phyloP scores from a whole-genome alignment of 23 red algal genomes.

The Agarophyton chilense region DNA sequence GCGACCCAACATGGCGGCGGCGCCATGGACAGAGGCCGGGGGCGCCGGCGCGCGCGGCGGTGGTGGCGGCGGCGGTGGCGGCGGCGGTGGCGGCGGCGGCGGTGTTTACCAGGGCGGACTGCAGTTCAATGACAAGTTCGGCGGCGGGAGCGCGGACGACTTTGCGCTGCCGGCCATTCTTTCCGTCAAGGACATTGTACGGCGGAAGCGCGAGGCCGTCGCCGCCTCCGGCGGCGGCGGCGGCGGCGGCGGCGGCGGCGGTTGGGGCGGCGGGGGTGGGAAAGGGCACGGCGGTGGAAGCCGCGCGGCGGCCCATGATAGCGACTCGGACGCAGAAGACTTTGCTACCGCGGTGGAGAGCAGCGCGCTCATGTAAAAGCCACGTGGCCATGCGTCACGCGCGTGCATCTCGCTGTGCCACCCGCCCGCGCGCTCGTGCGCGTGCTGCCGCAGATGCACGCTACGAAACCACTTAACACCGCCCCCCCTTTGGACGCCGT shows the following conservation, averaged over 20 bases:
- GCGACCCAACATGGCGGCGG: not conserved
- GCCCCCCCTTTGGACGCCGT: too few relatives aligned
- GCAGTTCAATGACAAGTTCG: conserved; percentile 51
- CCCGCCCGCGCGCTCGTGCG: not conserved
- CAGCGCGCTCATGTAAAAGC: not conserved
- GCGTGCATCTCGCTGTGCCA: conserved; percentile 25
- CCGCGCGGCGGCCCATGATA: not conserved
- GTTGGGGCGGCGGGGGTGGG: not conserved
- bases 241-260: not conserved
- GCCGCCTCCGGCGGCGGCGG: not conserved
- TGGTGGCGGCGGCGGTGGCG: not conserved
- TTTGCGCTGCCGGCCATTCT: conserved; percentile 63
- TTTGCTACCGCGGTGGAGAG: conserved; percentile 6
- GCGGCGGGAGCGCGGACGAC: conserved; percentile 16
- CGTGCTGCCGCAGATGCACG: too few relatives aligned
- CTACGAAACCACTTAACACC: too few relatives aligned
- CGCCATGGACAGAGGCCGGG: not conserved
- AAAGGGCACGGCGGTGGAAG: too few relatives aligned
- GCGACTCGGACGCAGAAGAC: conserved; percentile 23
- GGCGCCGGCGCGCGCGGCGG: not conserved
- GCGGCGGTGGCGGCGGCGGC: not conserved
- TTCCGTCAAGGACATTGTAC: conserved; percentile 60
- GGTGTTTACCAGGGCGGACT: conserved; percentile 26
- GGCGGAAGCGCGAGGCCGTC: conserved; percentile 34
- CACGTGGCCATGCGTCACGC: conserved; percentile 15